Conservation (phyloP, 2,329 filamentous ascomycete genomes). For the Aspergillus nomiae region DNA sequence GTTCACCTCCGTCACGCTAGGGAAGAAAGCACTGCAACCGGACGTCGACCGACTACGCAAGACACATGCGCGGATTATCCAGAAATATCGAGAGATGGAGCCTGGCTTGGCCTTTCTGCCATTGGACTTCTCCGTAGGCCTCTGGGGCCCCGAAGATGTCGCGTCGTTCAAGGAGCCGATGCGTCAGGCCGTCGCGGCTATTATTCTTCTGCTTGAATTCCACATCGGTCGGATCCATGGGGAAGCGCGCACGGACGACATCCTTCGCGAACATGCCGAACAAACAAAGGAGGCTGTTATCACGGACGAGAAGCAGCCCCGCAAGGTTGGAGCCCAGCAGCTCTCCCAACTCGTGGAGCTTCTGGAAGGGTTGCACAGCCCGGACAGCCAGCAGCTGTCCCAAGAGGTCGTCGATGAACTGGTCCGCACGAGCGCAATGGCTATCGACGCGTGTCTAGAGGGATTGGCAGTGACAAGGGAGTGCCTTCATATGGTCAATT, state of each 20-base stretch:
- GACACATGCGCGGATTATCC: slow-evolving; percentile 38
- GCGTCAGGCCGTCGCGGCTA: slow-evolving; percentile 38
- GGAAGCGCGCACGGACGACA: slow-evolving; percentile 1
- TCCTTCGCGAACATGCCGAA: slow-evolving; percentile 4
- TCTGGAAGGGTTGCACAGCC: slow-evolving; percentile 40
- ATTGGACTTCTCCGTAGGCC: slow-evolving; percentile 49
- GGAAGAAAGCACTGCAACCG: slow-evolving; percentile 17
- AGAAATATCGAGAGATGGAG: slow-evolving; percentile 40
- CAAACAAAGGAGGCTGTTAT: slow-evolving; percentile 7
- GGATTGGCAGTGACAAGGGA: slow-evolving; percentile 24
- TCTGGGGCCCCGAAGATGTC: slow-evolving; percentile 51
- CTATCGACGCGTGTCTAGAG: slow-evolving; percentile 31
- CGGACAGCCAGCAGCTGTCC: slow-evolving; percentile 38
- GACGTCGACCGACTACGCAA: slow-evolving; percentile 28
- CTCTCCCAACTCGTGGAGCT: slow-evolving; percentile 37
- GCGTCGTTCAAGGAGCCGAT: slow-evolving; percentile 39
- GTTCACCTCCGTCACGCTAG: slow-evolving; percentile 26
- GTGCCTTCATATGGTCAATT: slow-evolving; percentile 33
- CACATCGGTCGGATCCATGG: slow-evolving; percentile 38
- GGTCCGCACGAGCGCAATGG: slow-evolving; percentile 26
- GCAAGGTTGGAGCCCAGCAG: slow-evolving; percentile 33
- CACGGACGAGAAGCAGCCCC: slow-evolving; percentile 22
- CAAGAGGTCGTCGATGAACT: slow-evolving; percentile 38
- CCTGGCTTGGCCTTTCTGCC: slow-evolving; percentile 48
- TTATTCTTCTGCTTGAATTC: slow-evolving; percentile 46